Percentiles rank a stretch among this genome's conserved stretches.
These are phyloP conservation scores for Erythrobasidium yunnanense DNA, from an alignment of 768 basidiomycete genomes.

Conservation along the genomic window DNA sequence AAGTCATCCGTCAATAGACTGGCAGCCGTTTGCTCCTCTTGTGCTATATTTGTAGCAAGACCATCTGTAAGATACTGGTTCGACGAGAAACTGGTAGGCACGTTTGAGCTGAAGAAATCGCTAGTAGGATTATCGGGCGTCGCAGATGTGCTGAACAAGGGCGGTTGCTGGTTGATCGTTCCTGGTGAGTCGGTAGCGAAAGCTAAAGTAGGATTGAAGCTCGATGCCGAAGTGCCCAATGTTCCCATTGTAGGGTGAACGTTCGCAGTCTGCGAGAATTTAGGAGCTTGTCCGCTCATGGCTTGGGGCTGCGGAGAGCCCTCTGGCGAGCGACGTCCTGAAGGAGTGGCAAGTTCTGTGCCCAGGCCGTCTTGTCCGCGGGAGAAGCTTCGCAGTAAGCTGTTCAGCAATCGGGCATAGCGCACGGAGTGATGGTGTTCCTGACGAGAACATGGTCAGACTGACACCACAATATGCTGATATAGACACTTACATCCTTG, in stretches of 20 bases:
- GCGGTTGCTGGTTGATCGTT: no score
- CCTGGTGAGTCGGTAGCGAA: no score
- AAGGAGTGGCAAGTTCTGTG: constrained; percentile 13
- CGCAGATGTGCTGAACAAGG: no score
- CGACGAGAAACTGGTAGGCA: background rate
- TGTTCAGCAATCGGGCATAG: constrained; percentile 28
- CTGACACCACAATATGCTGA: background rate
- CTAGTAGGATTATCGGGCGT: no score
- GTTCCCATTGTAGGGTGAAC: no score
- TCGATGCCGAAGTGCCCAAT: no score
- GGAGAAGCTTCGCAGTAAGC: constrained; percentile 25
- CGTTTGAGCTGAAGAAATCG: no score
- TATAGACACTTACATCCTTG: constrained; percentile 10
- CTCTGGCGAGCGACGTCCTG: background rate
- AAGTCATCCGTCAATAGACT: constrained; percentile 23
- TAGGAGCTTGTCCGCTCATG: background rate
- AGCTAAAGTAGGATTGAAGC: no score
- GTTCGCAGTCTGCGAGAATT: no score
- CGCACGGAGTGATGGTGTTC: constrained; percentile 30
- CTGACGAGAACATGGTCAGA: constrained; percentile 8
- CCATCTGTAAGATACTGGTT: background rate
- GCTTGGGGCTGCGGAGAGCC: background rate
- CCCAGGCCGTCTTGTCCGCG: constrained; percentile 4
- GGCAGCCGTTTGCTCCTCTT: constrained; percentile 17
- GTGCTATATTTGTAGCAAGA: constrained; percentile 16